Evolutionary conservation across 2,329 filamentous ascomycete genomes (phyloP), one percentile per base, ranked within the genome.

Genomic region (Colletotrichum gigasporum): DNA sequence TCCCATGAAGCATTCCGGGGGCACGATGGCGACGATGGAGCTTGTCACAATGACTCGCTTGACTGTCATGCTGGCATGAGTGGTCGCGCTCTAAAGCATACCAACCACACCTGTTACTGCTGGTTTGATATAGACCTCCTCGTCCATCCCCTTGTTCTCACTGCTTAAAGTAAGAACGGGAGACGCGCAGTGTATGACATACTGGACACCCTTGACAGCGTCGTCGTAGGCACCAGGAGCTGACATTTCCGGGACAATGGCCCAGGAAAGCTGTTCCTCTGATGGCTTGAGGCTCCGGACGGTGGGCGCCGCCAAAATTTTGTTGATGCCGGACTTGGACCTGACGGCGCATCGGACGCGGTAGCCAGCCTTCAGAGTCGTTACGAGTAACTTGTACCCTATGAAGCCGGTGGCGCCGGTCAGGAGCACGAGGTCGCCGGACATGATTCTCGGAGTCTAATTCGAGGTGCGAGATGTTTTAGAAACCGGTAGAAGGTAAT

Each of bases 11-110:
- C 37, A 44, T 3, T 35, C 37, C 7, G 45, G 44, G 10, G 50
- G 50, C 26, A 45, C 24, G 51, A 65, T 14, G 35, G 75, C 71
- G 1, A 65, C 69, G 11, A 74, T 69, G 2, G 79, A 82, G 5
- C 74, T 77, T 2, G 81, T 83, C 51, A 83, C 78, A 16, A 83
- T 76, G 8, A 83, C 68, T 12, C 77, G 73, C 58, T 75, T 72
- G n/a, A 83, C 72, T 0, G 69, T 60, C 3, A 16, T 12, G 9
- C 12, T 20, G 16, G 39, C 35, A 18, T 56, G 42, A 2, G 41
- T 11, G 20, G 9, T 22, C 2, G 44, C 54, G 32, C 53, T 47
- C 34, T 32, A 28, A 9, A 65, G 58, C 35, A 57, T 37, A n/a
- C 50, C 18, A 2, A 42, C 14, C 2, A 64, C 48, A 11, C 48